Conservation (phyloP, 1,139 yeast species). For the Suhomyces kunorum region DNA sequence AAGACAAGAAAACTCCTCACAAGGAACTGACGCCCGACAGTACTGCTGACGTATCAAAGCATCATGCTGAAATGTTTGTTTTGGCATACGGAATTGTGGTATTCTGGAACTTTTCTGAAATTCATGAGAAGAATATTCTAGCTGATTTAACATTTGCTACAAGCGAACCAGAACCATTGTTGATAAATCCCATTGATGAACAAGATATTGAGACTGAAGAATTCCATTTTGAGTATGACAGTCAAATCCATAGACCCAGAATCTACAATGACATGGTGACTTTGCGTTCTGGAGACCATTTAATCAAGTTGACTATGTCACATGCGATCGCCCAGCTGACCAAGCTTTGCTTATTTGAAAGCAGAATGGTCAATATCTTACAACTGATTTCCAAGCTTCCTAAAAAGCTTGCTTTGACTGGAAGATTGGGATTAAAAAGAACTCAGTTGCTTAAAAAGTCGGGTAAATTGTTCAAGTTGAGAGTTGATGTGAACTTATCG, state of each 20-base stretch:
- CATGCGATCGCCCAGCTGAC: slow-evolving; percentile 98
- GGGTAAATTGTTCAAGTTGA: slow-evolving; percentile 81
- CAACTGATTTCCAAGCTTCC: slow-evolving; percentile 87
- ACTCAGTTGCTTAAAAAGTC: slow-evolving; percentile 82
- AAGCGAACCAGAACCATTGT: slow-evolving; percentile 46
- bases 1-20: slow-evolving; percentile 1
- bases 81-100: slow-evolving; percentile 93
- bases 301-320: slow-evolving; percentile 88
- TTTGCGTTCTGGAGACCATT: slow-evolving; percentile 84
- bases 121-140: slow-evolving; percentile 87
- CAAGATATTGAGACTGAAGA: slow-evolving; percentile 95
- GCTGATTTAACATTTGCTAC: slow-evolving; percentile 89
- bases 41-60: slow-evolving; percentile 57
- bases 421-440: slow-evolving; percentile 75
- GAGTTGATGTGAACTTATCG: slow-evolving; percentile 91
- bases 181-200: slow-evolving; percentile 77
- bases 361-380: slow-evolving; percentile 81
- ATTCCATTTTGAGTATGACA: slow-evolving; percentile 88
- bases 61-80: slow-evolving; percentile 85
- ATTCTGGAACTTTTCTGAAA: slow-evolving; percentile 93
- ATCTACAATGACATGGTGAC: slow-evolving; percentile 95
- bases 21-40: slow-evolving; percentile 10
- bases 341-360: slow-evolving; percentile 85
- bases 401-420: slow-evolving; percentile 85
- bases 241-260: slow-evolving; percentile 78